phyloP scores from a whole-genome alignment of 768 basidiomycete genomes.

The Pleurotus eryngii region DNA sequence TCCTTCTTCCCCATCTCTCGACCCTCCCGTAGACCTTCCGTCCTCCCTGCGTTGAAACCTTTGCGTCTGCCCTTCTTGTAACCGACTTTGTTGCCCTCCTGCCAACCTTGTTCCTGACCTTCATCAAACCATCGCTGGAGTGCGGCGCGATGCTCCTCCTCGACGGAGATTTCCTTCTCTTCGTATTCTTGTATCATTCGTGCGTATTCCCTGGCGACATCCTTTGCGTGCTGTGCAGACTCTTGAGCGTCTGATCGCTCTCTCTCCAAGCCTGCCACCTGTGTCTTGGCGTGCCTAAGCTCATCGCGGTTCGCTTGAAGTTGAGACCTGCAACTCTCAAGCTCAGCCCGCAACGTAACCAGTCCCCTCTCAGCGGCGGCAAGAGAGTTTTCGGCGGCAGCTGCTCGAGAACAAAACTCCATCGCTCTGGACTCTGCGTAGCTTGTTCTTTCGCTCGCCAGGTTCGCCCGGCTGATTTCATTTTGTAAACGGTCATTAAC shows the following conservation, averaged over 20 bases:
- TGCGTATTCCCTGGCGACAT: slow-evolving; percentile 40
- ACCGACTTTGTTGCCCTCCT: slow-evolving; percentile 44
- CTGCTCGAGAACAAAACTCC: slow-evolving; percentile 35
- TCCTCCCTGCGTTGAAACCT: slow-evolving; percentile 23
- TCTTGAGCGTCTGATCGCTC: slow-evolving; percentile 41
- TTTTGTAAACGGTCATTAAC: slow-evolving; percentile 54
- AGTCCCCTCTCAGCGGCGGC: slow-evolving; percentile 30
- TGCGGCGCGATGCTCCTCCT: slow-evolving; percentile 38
- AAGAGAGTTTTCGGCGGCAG: slow-evolving; percentile 38
- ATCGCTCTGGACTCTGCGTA: slow-evolving; percentile 46
- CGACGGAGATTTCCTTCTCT: slow-evolving; percentile 37
- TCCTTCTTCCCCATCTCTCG: slow-evolving; percentile 40
- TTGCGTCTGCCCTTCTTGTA: slow-evolving; percentile 38
- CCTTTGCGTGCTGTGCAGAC: slow-evolving; percentile 38
- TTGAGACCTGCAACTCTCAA: slow-evolving; percentile 42
- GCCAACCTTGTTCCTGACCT: slow-evolving; percentile 41
- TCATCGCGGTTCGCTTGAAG: slow-evolving; percentile 46
- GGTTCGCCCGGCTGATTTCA: slow-evolving; percentile 53
- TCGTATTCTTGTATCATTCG: slow-evolving; percentile 41
- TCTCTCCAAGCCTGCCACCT: slow-evolving; percentile 30
- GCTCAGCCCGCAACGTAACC: slow-evolving; percentile 33
- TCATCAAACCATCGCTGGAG: slow-evolving; percentile 43
- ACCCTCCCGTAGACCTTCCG: slow-evolving; percentile 40
- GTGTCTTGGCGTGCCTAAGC: slow-evolving; percentile 28
- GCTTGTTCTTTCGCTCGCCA: slow-evolving; percentile 47